Evolutionary conservation across 1,284 basidiomycete genomes (phyloP).

Genomic region (Pyrrhoderma noxium): DNA sequence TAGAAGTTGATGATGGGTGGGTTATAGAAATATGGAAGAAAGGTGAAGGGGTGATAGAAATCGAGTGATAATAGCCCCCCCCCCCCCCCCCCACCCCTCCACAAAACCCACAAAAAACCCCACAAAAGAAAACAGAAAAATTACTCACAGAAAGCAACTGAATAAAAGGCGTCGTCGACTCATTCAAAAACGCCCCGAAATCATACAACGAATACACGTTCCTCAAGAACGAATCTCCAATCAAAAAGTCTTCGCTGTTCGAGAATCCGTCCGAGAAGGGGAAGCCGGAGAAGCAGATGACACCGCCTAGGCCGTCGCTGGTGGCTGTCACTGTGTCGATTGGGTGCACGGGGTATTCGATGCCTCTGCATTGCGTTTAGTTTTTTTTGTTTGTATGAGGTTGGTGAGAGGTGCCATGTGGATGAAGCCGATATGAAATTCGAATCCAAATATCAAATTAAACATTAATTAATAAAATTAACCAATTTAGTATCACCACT

Average conservation of each 20-base stretch:
- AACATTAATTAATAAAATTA: too few relatives aligned
- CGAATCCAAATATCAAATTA: too few relatives aligned
- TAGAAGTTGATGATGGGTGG: background rate
- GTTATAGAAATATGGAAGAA: background rate
- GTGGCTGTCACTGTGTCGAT: conserved; percentile 18
- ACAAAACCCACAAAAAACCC: background rate
- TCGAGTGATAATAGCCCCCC: too few relatives aligned
- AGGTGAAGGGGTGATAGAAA: background rate
- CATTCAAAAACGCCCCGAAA: conserved; percentile 14
- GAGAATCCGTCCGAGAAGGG: background rate
- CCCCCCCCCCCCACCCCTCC: too few relatives aligned
- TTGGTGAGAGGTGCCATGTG: too few relatives aligned
- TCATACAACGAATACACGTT: conserved; percentile 16
- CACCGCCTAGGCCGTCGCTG: conserved; percentile 2
- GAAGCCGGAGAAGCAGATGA: conserved; percentile 16
- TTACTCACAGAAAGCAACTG: conserved; percentile 15
- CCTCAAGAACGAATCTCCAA: conserved; percentile 18
- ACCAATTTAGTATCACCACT: too few relatives aligned
- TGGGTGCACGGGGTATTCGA: conserved; percentile 17
- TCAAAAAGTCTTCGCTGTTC: conserved; percentile 14
- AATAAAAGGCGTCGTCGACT: conserved; percentile 10
- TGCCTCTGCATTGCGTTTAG: too few relatives aligned
- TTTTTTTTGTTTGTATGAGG: too few relatives aligned
- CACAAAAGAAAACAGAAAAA: background rate
- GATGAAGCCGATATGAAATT: too few relatives aligned